These are phyloP conservation scores for Pleomassaria siparia DNA, from an alignment of 2,329 filamentous ascomycete genomes.

Conservation along the genomic window DNA sequence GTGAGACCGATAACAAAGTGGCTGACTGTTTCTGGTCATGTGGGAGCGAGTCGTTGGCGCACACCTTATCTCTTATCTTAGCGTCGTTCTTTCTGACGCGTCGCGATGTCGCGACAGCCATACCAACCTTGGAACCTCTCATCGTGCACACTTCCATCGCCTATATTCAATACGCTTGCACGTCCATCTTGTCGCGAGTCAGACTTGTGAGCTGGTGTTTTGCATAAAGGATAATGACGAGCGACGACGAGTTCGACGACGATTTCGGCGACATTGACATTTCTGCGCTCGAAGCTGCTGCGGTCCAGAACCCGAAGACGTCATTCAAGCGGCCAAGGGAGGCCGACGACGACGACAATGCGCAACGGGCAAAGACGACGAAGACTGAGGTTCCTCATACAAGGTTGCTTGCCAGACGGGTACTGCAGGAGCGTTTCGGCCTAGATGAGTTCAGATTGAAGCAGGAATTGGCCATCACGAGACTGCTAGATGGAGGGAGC, in stretches of 20 bases:
- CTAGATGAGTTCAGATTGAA: slow-evolving; percentile 48
- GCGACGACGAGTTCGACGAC: not conserved
- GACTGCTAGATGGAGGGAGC: slow-evolving; percentile 47
- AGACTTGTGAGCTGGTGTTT: no score
- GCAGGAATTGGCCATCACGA: slow-evolving; percentile 49
- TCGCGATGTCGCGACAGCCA: not conserved
- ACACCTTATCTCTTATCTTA: not conserved
- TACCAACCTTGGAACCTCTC: not conserved
- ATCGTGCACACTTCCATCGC: not conserved
- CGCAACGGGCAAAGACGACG: not conserved
- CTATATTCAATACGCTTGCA: not conserved
- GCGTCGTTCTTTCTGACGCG: not conserved
- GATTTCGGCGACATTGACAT: not conserved
- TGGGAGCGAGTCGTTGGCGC: not conserved
- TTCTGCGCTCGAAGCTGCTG: not conserved
- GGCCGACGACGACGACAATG: not conserved
- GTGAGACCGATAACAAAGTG: no score
- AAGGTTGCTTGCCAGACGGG: slow-evolving; percentile 22
- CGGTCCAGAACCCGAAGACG: not conserved
- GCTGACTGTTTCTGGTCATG: not conserved
- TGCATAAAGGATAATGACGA: not conserved
- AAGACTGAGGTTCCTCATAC: not conserved
- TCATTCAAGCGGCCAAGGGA: not conserved
- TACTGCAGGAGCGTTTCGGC: slow-evolving; percentile 46
- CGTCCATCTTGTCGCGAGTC: not conserved